Evolutionary conservation across 169 alveolate species (phyloP).

Genomic region (Plasmodium ovale): DNA sequence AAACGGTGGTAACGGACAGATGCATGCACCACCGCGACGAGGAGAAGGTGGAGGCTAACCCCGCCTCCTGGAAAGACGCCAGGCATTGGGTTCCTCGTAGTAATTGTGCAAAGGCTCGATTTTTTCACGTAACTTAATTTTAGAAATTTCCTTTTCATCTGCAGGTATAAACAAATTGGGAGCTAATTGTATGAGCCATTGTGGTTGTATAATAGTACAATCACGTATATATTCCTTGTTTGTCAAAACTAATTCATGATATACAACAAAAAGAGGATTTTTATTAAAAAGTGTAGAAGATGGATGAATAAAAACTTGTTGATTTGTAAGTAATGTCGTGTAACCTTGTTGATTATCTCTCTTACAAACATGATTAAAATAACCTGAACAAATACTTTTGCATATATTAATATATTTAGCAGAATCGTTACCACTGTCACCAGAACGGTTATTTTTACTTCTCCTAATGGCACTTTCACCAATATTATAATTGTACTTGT

Average conservation of each 20-base stretch:
- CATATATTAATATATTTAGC: slow-evolving; percentile 93
- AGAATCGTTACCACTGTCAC: slow-evolving; percentile 12
- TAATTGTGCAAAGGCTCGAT: slow-evolving; percentile 96
- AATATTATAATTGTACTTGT: slow-evolving; percentile 94
- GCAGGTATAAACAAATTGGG: slow-evolving; percentile 94
- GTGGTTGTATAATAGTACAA: slow-evolving; percentile 96
- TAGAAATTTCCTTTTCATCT: slow-evolving; percentile 91
- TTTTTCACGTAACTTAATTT: slow-evolving; percentile 94
- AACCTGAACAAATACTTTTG: slow-evolving; percentile 98
- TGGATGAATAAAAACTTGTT: slow-evolving; percentile 98
- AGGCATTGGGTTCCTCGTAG: slow-evolving; percentile 97
- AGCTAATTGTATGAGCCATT: slow-evolving; percentile 98
- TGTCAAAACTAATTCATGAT: slow-evolving; percentile 98
- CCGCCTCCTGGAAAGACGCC: slow-evolving; percentile 97
- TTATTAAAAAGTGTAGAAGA: slow-evolving; percentile 91
- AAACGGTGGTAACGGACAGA: too few species aligned
- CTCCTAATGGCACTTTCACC: slow-evolving; percentile 90
- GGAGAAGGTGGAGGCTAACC: slow-evolving; percentile 78
- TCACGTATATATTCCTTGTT: slow-evolving; percentile 99
- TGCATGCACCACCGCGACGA: too few species aligned
- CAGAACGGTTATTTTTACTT: too few species aligned
- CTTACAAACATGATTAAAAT: slow-evolving; percentile 97
- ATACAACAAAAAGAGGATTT: slow-evolving; percentile 98
- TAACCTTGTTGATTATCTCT: slow-evolving; percentile 98
- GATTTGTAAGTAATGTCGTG: slow-evolving; percentile 96